phyloP scores from a whole-genome alignment of 2,329 filamentous ascomycete species.

The Cladobotryum protrusum region DNA sequence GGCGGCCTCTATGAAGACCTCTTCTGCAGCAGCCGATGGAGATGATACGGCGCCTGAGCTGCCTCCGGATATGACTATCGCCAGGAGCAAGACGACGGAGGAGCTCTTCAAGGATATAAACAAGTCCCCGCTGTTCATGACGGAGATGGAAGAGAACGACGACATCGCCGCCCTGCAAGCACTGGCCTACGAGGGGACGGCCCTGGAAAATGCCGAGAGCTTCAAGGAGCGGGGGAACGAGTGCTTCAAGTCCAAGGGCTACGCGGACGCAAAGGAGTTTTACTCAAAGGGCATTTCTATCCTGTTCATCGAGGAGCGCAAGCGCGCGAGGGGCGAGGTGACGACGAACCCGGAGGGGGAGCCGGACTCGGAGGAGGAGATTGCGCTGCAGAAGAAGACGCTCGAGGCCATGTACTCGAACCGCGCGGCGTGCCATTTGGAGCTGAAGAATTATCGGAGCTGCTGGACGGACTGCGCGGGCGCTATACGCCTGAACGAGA shows the following conservation, averaged over 20 bases:
- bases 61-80: conserved; percentile 37
- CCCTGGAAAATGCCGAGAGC: conserved; percentile 71
- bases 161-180: conserved; percentile 83
- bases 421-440: conserved; percentile 82
- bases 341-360: conserved; percentile 25
- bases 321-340: conserved; percentile 37
- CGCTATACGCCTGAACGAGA: conserved; percentile 69
- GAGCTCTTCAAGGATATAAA: conserved; percentile 53
- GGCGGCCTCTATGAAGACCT: conserved; percentile 25
- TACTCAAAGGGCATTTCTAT: conserved; percentile 82
- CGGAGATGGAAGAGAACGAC: conserved; percentile 77
- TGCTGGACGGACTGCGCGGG: conserved; percentile 80
- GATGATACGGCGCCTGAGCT: conserved; percentile 37
- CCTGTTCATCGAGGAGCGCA: conserved; percentile 56
- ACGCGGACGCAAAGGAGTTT: conserved; percentile 81
- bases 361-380: conserved; percentile 46
- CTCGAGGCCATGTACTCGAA: conserved; percentile 79
- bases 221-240: conserved; percentile 95
- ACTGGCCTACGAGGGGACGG: conserved; percentile 86
- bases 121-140: conserved; percentile 87
- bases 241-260: conserved; percentile 65
- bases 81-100: conserved; percentile 43
- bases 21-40: conserved; percentile 1
- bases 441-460: conserved; percentile 80
- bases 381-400: conserved; percentile 53